Percentiles rank a stretch among this genome's conserved stretches.
phyloP scores from a whole-genome alignment of 208 protist species.

The Crithidia fasciculata region DNA sequence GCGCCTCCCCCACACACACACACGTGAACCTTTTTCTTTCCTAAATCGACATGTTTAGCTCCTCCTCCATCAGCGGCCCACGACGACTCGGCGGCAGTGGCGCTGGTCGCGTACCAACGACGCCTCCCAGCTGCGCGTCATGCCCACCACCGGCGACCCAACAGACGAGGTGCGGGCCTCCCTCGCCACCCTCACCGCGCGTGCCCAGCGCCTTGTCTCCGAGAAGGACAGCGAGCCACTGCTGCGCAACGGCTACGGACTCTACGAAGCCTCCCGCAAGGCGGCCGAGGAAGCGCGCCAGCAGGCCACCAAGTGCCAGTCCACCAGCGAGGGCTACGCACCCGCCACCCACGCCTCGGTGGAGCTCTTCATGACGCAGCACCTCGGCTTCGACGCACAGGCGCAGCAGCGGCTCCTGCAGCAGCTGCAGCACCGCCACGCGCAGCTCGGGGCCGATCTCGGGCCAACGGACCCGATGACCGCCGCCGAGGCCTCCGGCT shows the following conservation, averaged over 20 bases:
- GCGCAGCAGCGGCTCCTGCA: constrained; percentile 85
- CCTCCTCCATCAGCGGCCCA: constrained; percentile 11
- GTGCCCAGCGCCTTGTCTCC: constrained; percentile 61
- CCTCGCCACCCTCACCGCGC: constrained; percentile 69
- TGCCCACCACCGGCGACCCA: constrained; percentile 42
- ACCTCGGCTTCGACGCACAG: constrained; percentile 80
- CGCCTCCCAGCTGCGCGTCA: constrained; percentile 23
- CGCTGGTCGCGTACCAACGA: constrained; percentile 10
- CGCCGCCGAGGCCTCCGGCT: constrained; percentile 24
- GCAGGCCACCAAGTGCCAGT: constrained; percentile 32
- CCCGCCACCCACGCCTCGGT: constrained; percentile 65
- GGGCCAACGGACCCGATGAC: constrained; percentile 26
- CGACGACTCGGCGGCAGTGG: constrained; percentile 21
- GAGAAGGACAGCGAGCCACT: constrained; percentile 54
- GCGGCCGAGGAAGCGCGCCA: constrained; percentile 45
- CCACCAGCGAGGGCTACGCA: constrained; percentile 40
- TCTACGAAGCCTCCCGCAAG: constrained; percentile 68
- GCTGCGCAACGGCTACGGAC: constrained; percentile 66
- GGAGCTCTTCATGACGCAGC: constrained; percentile 84
- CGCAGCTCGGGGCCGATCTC: constrained; percentile 49
- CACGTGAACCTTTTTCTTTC: neutral
- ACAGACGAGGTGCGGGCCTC: constrained; percentile 70
- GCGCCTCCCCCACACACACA: neutral
- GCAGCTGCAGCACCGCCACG: constrained; percentile 62
- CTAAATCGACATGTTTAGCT: constrained; percentile 19